These are phyloP conservation scores for Phytopythium boreale DNA, from an alignment of 352 stramenopile species.

Conservation along the genomic window DNA sequence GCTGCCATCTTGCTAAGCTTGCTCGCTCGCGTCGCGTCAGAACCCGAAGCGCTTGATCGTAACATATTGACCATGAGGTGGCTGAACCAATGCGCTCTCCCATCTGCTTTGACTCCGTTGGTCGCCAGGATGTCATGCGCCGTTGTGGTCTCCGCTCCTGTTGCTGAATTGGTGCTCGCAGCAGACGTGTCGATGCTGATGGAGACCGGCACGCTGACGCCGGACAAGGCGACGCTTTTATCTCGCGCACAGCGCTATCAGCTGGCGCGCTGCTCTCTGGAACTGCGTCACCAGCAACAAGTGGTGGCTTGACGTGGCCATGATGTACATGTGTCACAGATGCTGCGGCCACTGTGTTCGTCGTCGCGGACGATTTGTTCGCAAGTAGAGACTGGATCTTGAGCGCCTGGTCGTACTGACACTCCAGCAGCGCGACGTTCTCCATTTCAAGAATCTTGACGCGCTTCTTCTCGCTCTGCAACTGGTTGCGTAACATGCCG, in stretches of 20 bases:
- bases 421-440: slow-evolving; percentile 48
- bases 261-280: not conserved
- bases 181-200: not conserved
- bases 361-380: slow-evolving; percentile 12
- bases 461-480: slow-evolving; percentile 61
- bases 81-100: not conserved
- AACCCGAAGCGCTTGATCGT: not conserved
- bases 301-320: not conserved
- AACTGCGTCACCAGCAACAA: not conserved
- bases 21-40: not conserved
- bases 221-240: not conserved
- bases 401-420: slow-evolving; percentile 38
- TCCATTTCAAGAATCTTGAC: slow-evolving; percentile 59
- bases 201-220: not conserved
- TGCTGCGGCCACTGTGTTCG: not conserved
- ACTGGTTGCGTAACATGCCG: slow-evolving; percentile 39
- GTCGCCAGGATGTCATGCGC: not conserved
- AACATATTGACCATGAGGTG: not conserved
- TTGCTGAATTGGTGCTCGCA: not conserved
- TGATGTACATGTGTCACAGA: not conserved
- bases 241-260: not conserved
- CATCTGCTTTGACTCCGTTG: not conserved
- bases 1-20: slow-evolving; percentile 5
- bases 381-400: slow-evolving; percentile 46
- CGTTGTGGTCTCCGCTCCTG: not conserved